Conservation (phyloP, 331 rosid species). For the Prunus yedoensis region DNA sequence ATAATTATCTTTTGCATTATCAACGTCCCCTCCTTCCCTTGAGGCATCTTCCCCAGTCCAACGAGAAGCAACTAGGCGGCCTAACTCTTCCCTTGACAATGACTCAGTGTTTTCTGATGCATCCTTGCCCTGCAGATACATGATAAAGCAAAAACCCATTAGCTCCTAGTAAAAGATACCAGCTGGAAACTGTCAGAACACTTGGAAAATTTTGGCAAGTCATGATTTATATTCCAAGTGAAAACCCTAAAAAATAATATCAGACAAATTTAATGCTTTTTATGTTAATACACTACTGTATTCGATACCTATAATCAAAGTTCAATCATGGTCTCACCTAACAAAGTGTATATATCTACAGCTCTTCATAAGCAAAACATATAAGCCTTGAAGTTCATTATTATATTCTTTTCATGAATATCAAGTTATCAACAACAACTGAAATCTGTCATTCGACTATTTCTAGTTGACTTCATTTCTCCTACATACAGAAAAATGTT, state of each 20-base stretch:
- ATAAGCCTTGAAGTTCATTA: background rate
- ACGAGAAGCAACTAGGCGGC: conserved; percentile 98
- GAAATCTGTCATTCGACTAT: background rate
- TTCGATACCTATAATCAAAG: background rate
- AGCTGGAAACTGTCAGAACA: background rate
- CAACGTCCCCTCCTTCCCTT: conserved; percentile 44
- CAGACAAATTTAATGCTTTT: background rate
- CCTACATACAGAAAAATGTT: background rate
- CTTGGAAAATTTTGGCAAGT: conserved; percentile 6
- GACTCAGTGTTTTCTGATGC: conserved; percentile 61
- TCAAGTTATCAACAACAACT: background rate
- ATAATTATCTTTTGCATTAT: conserved; percentile 30
- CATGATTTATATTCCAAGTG: background rate
- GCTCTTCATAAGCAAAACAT: background rate
- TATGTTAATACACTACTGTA: background rate
- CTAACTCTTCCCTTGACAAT: conserved; percentile 92
- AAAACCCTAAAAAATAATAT: background rate
- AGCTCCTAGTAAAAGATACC: conserved; percentile 6
- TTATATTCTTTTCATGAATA: background rate
- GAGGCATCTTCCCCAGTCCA: conserved; percentile 84
- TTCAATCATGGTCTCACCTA: background rate
- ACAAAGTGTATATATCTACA: background rate
- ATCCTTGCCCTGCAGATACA: conserved; percentile 50
- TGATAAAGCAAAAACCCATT: conserved; percentile 9
- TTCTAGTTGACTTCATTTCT: background rate